A percentile compares a stretch with the other conserved stretches of the same genome.
phyloP scores from a whole-genome alignment of 768 basidiomycete species.

The Agaricus bisporus region DNA sequence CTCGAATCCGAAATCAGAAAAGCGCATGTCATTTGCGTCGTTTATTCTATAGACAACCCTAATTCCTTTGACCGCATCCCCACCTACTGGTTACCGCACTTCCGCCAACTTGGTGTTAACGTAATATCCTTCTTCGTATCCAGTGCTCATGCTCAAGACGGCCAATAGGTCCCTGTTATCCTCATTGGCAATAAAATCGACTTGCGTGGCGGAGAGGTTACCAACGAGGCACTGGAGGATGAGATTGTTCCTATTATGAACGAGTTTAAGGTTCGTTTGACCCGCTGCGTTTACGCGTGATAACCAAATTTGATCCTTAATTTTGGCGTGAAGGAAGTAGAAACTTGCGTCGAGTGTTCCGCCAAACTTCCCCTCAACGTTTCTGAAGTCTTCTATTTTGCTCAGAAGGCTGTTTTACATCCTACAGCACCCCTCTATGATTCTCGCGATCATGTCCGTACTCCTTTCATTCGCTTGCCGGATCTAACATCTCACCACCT shows the following conservation, averaged over 20 bases:
- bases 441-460: constrained; percentile 83
- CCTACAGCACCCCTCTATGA: constrained; percentile 97
- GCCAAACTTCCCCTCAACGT: constrained; percentile 87
- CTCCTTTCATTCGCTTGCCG: constrained; percentile 1
- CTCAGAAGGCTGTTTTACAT: constrained; percentile 95
- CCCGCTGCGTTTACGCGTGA: not conserved
- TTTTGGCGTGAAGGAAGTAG: constrained; percentile 69
- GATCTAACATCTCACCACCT: constrained; percentile 10
- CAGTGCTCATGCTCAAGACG: constrained; percentile 2
- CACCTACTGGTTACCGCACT: constrained; percentile 96
- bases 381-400: constrained; percentile 97
- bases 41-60: constrained; percentile 95
- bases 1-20: constrained; percentile 94
- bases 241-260: constrained; percentile 97
- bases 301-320: constrained; percentile 9
- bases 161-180: constrained; percentile 83
- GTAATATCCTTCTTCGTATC: constrained; percentile 34
- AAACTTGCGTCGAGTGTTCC: constrained; percentile 97
- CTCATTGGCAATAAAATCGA: constrained; percentile 99
- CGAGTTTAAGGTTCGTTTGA: constrained; percentile 82
- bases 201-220: constrained; percentile 85
- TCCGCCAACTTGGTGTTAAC: constrained; percentile 93
- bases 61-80: constrained; percentile 96
- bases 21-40: constrained; percentile 97
- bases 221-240: constrained; percentile 89